phyloP scores from a whole-genome alignment of 2,329 filamentous ascomycete species.

The Fusarium metavorans region DNA sequence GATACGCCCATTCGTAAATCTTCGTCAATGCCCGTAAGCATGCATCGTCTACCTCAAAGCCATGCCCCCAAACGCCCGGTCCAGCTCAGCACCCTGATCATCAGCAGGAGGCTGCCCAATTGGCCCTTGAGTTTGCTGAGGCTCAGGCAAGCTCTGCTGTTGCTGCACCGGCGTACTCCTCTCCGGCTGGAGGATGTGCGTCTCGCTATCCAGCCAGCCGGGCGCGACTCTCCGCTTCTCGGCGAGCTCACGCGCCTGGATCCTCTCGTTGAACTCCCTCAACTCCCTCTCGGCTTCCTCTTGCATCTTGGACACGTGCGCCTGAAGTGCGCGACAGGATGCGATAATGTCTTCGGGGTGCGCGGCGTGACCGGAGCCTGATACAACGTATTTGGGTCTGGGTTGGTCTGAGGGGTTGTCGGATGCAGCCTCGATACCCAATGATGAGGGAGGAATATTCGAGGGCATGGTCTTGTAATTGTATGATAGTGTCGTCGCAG shows the following conservation, averaged over 20 bases:
- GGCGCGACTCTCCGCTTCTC: slow-evolving; percentile 85
- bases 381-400: slow-evolving; percentile 81
- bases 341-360: slow-evolving; percentile 88
- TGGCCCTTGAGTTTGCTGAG: slow-evolving; percentile 22
- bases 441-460: slow-evolving; percentile 72
- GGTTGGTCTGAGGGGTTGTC: slow-evolving; percentile 50
- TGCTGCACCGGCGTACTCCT: slow-evolving; percentile 52
- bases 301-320: slow-evolving; percentile 78
- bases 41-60: slow-evolving; percentile 44
- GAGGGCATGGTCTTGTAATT: slow-evolving; percentile 93
- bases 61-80: slow-evolving; percentile 68
- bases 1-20: slow-evolving; percentile 22
- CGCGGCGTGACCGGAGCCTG: slow-evolving; percentile 81
- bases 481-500: slow-evolving; percentile 91
- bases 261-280: slow-evolving; percentile 75
- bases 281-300: slow-evolving; percentile 76
- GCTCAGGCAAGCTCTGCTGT: slow-evolving; percentile 28
- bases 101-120: slow-evolving; percentile 49
- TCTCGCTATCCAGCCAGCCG: slow-evolving; percentile 83
- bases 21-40: slow-evolving; percentile 10
- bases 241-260: slow-evolving; percentile 74
- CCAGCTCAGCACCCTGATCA: slow-evolving; percentile 67
- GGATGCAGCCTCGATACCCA: slow-evolving; percentile 53
- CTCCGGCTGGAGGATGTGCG: slow-evolving; percentile 76
- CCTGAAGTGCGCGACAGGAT: slow-evolving; percentile 82